Base-by-base conservation (phyloP, 164 flowering plant species). In the Tetracentron sinense region DNA sequence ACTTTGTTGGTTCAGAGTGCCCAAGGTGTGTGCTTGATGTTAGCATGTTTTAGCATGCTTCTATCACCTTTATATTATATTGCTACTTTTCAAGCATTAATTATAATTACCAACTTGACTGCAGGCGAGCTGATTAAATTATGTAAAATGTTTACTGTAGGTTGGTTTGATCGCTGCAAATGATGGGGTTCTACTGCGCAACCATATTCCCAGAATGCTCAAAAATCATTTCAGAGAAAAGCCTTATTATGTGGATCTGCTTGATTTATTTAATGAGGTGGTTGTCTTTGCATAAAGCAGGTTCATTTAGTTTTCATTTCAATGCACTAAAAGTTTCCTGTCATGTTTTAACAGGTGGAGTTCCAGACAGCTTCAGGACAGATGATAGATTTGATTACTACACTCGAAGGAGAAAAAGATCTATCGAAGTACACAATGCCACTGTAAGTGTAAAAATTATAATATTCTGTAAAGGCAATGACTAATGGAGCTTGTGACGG, bases 261-360 rank as follows among this genome's bases (percentile, higher is more conserved):
- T 93, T 25, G 98, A 93, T 77, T 72, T 93, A 65, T 93, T 93
- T 65, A 90, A 90, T 72, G 98, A 93, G 98, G 98, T 92, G 48
- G 25, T 64, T 60, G 25, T 52, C 61, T 68, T 62, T 54, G 12
- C 15, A 26, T 42, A 27, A n/a, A 47, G 25, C 22, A 27, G 33
- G 21, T 53, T 57, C 19, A 20, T 6, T 52, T 64, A 33, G n/a
- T 23, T 50, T 53, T 51, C 8, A 26, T 33, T 23, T 47, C 7
- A 31, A 8, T 16, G 61, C 55, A 52, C n/a, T n/a, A n/a, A n/a
- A n/a, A n/a, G 23, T 56, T 65, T 29, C 29, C 7, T 69, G 14
- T 55, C 22, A 49, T 71, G 60, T 42, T 63, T 44, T 51, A n/a
- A 21, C 74, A 93, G 98, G 94, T 93, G 54, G 98, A 94, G 75